Evolutionary conservation across 805 yeast species (phyloP), one percentile per base, ranked within the genome.

Genomic region (Tetrapisispora nanseiensis): DNA sequence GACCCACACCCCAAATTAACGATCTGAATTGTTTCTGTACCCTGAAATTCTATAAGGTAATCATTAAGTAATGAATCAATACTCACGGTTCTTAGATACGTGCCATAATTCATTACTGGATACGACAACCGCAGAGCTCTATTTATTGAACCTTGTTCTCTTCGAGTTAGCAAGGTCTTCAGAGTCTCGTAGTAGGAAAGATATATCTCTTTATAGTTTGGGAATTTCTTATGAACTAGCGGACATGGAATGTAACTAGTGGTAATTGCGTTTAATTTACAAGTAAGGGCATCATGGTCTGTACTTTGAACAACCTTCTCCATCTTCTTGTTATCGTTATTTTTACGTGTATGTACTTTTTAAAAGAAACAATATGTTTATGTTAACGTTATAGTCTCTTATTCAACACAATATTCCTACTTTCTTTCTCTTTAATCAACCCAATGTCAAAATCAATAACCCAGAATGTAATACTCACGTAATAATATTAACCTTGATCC

Each of bases 61-160:
- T 56, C 51, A 2, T 67, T 56, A 3, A 78, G 59, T 1, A 75
- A 61, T 7, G 52, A 18, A 52, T 80, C 77, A 22, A 82, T 73
- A 15, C 76, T 59, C 15, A 51, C 56, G 0, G 84, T 78, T 29
- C 90, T 62, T 18, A 80, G 61, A 56, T 76, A 82, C 0, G 87
- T 80, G 0, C 89, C 89, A 37, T 82, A 61, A 51, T 82, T 82
- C 51, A 82, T 81, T 16, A 82, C 67, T 0, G 90, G 90, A 11
- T 74, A 61, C 45, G 80, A 76, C 16, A 51, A 40, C 19, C 34
- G 39, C 13, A 55, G 43, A 2, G 48, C 40, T 35, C 40, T 51
- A 18, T 46, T 45, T 2, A 59, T 49, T 30, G 51, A 54, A 1
- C 52, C 48, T 29, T 47, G 42, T 1, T 47, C 42, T 21, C 59